These are phyloP conservation scores for Populus hybrid DNA, from an alignment of 441 rosid species.

Conservation along the genomic window DNA sequence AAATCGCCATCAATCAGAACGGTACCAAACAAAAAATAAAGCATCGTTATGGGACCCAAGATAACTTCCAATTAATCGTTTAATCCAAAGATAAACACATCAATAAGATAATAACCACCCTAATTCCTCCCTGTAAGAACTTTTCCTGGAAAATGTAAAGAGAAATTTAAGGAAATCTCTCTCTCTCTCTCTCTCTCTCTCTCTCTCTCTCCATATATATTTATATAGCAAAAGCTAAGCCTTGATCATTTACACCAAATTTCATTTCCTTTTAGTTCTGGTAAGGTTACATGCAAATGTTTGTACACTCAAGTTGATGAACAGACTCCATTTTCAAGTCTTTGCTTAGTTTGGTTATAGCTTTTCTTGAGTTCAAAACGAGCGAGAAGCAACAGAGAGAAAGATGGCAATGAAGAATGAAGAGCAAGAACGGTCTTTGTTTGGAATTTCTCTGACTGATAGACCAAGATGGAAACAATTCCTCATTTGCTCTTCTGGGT, in stretches of 20 bases:
- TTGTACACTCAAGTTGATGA: not conserved
- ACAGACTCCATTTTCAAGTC: not conserved
- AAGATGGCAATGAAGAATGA: slow-evolving; percentile 32
- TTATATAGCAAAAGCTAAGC: not conserved
- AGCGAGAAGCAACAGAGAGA: not conserved
- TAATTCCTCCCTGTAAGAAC: no score
- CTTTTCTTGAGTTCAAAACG: not conserved
- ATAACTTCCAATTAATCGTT: not conserved
- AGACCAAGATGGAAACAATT: slow-evolving; percentile 47
- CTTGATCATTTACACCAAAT: not conserved
- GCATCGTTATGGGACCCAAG: not conserved
- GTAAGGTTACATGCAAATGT: not conserved
- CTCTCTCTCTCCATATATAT: no score
- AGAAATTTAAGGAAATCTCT: no score
- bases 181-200: no score
- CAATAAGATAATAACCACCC: no score
- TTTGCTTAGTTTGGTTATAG: not conserved
- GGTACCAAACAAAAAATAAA: not conserved
- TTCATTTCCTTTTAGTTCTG: not conserved
- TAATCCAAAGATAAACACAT: no score
- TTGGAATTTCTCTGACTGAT: slow-evolving; percentile 51
- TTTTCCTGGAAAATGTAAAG: no score
- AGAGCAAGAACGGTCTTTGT: slow-evolving; percentile 47
- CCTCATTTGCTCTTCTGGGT: slow-evolving; percentile 31
- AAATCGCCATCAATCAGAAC: not conserved